phyloP scores from a whole-genome alignment of 2,329 filamentous ascomycete species.

The Epichloe uncinata region DNA sequence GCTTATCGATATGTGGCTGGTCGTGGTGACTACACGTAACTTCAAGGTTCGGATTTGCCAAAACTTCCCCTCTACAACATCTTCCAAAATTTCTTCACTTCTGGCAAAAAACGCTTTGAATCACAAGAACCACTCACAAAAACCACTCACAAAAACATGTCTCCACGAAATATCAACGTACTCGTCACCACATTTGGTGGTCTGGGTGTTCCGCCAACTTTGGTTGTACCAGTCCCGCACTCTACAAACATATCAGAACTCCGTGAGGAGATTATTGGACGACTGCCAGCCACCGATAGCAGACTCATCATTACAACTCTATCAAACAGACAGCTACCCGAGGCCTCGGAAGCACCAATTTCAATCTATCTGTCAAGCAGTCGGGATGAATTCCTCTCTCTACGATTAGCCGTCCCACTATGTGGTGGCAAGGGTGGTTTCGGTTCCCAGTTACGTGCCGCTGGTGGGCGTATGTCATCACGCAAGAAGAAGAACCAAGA shows the following conservation, averaged over 20 bases:
- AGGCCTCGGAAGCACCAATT: constrained; percentile 40
- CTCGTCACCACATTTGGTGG: constrained; percentile 77
- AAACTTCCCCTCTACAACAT: background rate
- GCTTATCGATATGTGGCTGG: background rate
- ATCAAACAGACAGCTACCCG: constrained; percentile 56
- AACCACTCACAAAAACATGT: constrained; percentile 30
- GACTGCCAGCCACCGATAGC: constrained; percentile 41
- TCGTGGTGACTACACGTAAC: background rate
- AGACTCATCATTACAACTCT: constrained; percentile 71
- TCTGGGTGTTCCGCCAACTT: constrained; percentile 67
- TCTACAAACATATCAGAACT: constrained; percentile 56
- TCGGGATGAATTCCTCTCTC: constrained; percentile 59
- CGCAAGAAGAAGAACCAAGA: constrained; percentile 76
- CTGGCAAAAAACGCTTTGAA: too few relatives aligned
- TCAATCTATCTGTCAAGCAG: constrained; percentile 44
- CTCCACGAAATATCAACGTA: constrained; percentile 54
- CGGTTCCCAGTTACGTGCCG: constrained; percentile 89
- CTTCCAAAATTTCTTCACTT: background rate
- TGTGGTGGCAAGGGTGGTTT: constrained; percentile 96
- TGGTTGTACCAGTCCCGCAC: constrained; percentile 59
- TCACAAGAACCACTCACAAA: background rate
- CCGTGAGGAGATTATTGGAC: constrained; percentile 46
- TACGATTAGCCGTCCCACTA: constrained; percentile 66
- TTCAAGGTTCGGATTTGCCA: background rate
- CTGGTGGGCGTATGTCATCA: constrained; percentile 96